phyloP scores from a whole-genome alignment of 2,329 filamentous ascomycete species.

The Chrysoporthe cubensis region DNA sequence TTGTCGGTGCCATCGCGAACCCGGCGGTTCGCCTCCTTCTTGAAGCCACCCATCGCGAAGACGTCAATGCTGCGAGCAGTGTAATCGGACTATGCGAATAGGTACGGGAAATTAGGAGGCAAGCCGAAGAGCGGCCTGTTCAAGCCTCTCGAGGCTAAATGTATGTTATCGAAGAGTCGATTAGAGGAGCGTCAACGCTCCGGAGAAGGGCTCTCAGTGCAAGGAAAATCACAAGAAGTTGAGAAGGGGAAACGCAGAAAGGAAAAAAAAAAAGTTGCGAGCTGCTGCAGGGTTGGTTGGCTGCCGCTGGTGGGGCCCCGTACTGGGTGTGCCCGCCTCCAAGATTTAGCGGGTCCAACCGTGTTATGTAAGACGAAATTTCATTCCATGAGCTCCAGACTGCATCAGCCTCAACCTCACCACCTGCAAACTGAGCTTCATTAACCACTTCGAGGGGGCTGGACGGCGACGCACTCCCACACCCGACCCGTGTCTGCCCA shows the following conservation, averaged over 20 bases:
- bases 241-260: slow-evolving; percentile 14
- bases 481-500: background rate
- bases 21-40: slow-evolving; percentile 87
- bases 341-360: slow-evolving; percentile 7
- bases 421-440: background rate
- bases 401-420: slow-evolving; percentile 13
- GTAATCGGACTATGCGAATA: background rate
- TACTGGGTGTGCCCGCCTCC: background rate
- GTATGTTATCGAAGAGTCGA: background rate
- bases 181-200: slow-evolving; percentile 32
- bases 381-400: slow-evolving; percentile 14
- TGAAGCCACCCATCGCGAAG: slow-evolving; percentile 76
- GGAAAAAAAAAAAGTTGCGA: slow-evolving; percentile 23
- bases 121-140: background rate
- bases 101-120: background rate
- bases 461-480: slow-evolving; percentile 5
- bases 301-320: slow-evolving; percentile 18
- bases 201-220: slow-evolving; percentile 33
- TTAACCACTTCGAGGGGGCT: slow-evolving; percentile 12
- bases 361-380: slow-evolving; percentile 14
- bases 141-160: slow-evolving; percentile 5
- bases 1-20: slow-evolving; percentile 78
- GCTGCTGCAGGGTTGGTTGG: slow-evolving; percentile 21
- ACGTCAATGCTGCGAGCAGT: background rate
- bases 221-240: slow-evolving; percentile 20